These are phyloP conservation scores for Drechslera avenae DNA, from an alignment of 2,329 filamentous ascomycete species.

Conservation along the genomic window DNA sequence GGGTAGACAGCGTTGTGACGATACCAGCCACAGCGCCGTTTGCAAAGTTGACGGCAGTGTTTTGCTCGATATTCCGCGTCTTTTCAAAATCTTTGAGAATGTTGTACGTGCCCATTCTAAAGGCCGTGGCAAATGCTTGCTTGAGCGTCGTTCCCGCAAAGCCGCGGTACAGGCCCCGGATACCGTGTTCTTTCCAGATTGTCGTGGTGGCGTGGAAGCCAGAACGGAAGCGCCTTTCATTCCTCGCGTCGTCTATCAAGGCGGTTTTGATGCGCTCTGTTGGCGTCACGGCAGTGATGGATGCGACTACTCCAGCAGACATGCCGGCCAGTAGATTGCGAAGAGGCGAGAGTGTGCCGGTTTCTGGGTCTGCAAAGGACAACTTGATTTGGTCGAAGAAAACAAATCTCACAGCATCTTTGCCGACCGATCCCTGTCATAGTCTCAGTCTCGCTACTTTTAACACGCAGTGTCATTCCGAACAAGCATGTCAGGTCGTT, in stretches of 20 bases:
- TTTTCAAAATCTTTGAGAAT: constrained; percentile 65
- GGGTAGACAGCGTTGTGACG: constrained; percentile 64
- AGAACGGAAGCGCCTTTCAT: constrained; percentile 55
- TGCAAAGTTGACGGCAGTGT: constrained; percentile 61
- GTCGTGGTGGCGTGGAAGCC: constrained; percentile 58
- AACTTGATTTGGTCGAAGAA: constrained; percentile 70
- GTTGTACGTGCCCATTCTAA: constrained; percentile 67
- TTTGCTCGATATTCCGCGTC: constrained; percentile 55
- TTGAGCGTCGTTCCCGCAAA: constrained; percentile 66
- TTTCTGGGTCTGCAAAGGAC: constrained; percentile 59
- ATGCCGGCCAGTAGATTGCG: constrained; percentile 68
- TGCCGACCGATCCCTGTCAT: constrained; percentile 60
- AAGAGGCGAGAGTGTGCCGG: constrained; percentile 61
- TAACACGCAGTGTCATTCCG: background rate
- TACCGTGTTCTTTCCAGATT: constrained; percentile 59
- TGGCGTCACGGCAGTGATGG: constrained; percentile 68
- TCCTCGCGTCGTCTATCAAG: constrained; percentile 65
- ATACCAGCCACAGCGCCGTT: constrained; percentile 66
- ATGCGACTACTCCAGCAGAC: constrained; percentile 66
- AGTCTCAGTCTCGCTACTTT: constrained; percentile 15
- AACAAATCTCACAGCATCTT: constrained; percentile 70
- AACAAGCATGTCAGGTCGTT: background rate
- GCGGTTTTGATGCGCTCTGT: constrained; percentile 73
- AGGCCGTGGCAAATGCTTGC: constrained; percentile 65
- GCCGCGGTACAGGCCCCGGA: constrained; percentile 62